phyloP scores from a whole-genome alignment of 73 alveolate species.

The Paramecium pentaurelia region DNA sequence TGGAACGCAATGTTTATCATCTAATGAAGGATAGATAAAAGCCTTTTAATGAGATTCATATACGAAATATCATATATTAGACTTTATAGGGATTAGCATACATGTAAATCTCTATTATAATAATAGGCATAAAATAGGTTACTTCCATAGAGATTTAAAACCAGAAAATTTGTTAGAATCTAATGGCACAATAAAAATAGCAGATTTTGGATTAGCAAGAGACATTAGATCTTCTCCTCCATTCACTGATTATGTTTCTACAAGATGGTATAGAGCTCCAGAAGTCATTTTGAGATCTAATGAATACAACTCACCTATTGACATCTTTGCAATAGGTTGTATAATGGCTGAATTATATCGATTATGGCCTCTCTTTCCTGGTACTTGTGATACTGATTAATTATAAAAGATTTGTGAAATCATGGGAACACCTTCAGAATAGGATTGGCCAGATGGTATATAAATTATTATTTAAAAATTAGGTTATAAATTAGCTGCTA shows the following conservation, averaged over 20 bases:
- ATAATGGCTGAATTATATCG: constrained; percentile 98
- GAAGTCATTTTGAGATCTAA: constrained; percentile 95
- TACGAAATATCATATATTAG: constrained; percentile 91
- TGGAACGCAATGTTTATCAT: constrained; percentile 93
- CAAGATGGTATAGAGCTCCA: constrained; percentile 99
- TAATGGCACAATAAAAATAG: constrained; percentile 96
- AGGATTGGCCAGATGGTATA: constrained; percentile 76
- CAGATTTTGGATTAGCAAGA: constrained; percentile 99
- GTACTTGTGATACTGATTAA: constrained; percentile 94
- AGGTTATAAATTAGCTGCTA: constrained; percentile 66
- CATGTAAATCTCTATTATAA: constrained; percentile 85
- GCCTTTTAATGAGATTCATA: constrained; percentile 88
- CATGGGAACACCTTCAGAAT: constrained; percentile 97
- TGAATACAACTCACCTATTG: constrained; percentile 98
- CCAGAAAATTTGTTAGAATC: constrained; percentile 96
- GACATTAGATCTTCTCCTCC: constrained; percentile 99
- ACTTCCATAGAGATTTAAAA: constrained; percentile 95
- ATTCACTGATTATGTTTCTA: constrained; percentile 98
- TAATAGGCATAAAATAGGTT: constrained; percentile 71
- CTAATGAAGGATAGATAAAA: constrained; percentile 89
- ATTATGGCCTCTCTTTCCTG: constrained; percentile 96
- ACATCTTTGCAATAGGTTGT: constrained; percentile 98
- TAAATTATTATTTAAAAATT: constrained; percentile 1
- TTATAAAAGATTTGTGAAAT: constrained; percentile 97
- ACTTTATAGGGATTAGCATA: constrained; percentile 93